These are phyloP conservation scores for Colletotrichum caudatum DNA, from an alignment of 2,329 filamentous ascomycete species.

Conservation along the genomic window DNA sequence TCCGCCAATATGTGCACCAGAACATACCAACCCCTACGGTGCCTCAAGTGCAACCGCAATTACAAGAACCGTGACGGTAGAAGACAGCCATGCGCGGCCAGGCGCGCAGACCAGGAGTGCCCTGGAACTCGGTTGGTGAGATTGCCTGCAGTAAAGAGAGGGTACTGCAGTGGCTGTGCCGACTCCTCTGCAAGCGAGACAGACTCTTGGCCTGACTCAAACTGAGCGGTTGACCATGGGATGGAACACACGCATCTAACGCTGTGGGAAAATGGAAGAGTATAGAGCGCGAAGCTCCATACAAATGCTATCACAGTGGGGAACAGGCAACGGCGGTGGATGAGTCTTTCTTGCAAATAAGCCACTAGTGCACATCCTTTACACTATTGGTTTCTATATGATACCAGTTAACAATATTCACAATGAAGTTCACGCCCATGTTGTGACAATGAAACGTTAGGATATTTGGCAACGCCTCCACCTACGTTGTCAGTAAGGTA, in stretches of 20 bases:
- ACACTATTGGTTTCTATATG: not conserved
- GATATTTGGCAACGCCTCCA: not conserved
- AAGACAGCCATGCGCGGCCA: not conserved
- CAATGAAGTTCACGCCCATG: not conserved
- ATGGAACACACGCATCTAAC: no score
- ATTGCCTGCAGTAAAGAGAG: not conserved
- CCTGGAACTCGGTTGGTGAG: not conserved
- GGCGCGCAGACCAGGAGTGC: not conserved
- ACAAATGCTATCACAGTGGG: not conserved
- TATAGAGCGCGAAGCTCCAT: not conserved
- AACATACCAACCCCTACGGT: not conserved
- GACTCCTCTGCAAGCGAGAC: not conserved
- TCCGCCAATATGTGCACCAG: constrained; percentile 2
- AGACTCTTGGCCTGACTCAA: constrained; percentile 5
- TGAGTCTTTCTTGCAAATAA: not conserved
- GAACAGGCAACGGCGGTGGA: not conserved
- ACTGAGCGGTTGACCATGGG: no score
- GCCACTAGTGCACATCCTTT: not conserved
- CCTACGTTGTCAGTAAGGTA: no score
- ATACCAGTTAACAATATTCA: not conserved
- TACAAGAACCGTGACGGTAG: not conserved
- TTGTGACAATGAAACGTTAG: not conserved
- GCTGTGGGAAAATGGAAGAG: not conserved
- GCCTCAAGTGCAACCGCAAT: not conserved
- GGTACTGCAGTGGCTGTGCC: constrained; percentile 3